Evolutionary conservation across 2,329 filamentous ascomycete genomes (phyloP), one percentile per base, ranked within the genome.

Genomic region (Blumeria hordei): DNA sequence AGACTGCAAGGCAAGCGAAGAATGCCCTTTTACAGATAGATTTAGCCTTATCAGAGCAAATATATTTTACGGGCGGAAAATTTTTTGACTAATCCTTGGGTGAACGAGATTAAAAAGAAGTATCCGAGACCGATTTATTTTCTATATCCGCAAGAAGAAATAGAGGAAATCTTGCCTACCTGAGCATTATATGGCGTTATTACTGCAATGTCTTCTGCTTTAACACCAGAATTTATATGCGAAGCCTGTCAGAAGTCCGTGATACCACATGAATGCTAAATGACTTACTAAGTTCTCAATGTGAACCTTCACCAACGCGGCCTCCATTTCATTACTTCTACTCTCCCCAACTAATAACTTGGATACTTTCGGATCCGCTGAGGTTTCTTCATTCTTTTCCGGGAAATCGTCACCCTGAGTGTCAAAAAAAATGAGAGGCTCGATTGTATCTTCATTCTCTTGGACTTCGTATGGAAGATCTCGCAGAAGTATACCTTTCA

Each of bases 171-270:
- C 4, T 51, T 33, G 14, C 70, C 59, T 64, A 84, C 81, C 74
- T 92, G 92, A 12, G 86, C 92, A 69, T 95, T 96, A 69, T 98
- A 98, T 41, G 92, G 92, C 51, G 92, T 95, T 54, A 98, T 81
- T 11, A 96, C 81, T 0, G 90, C 92, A 62, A 98, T 88, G 64
- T 95, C 87, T 62, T 85, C 81, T 3, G 86, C 72, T 61, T 74
- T 79, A 34, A 98, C 77, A 0, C 92, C 92, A 0, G 87, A 82
- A 28, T 76, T 72, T 11, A 55, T 34, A 43, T 54, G 10, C 18
- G 34, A 16, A 47, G 4, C 5, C 5, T 21, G 53, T 52, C 18
- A 53, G 51, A 21, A 41, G 16, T 53, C 28, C 14, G 10, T 41
- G n/a, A 21, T 43, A 12, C 14, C 4, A 28, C 3, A 7, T 47